Percentiles rank a stretch among this genome's conserved stretches.
Conservation (phyloP, 129 eudicot genomes). For the Smallanthus sonchifolius region DNA sequence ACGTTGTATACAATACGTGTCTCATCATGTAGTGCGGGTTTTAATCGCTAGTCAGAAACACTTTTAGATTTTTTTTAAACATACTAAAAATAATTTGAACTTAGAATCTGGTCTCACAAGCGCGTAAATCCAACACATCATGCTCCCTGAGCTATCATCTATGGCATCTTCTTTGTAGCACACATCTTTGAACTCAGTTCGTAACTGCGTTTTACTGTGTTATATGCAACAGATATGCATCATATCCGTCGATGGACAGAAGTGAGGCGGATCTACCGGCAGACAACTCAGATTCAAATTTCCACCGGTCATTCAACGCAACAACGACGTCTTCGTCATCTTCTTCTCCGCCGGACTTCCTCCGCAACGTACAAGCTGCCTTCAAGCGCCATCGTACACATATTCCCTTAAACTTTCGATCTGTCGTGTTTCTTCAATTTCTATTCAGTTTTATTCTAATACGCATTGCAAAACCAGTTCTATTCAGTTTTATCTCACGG, state of each 20-base stretch:
- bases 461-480: background rate
- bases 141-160: background rate
- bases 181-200: background rate
- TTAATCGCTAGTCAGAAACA: too few relatives aligned
- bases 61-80: too few relatives aligned
- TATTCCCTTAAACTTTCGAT: background rate
- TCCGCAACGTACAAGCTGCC: conserved; percentile 78
- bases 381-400: conserved; percentile 77
- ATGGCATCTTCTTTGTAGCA: background rate
- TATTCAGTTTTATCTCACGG: background rate
- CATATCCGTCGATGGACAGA: conserved; percentile 66
- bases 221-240: conserved; percentile 51
- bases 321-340: conserved; percentile 46
- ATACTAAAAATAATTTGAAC: background rate
- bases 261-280: conserved; percentile 54
- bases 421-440: background rate
- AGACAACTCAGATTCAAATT: conserved; percentile 32
- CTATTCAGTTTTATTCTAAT: background rate
- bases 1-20: too few relatives aligned
- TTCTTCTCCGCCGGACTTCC: conserved; percentile 59
- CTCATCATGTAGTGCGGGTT: too few relatives aligned
- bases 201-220: background rate
- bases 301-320: conserved; percentile 38
- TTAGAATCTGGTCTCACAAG: background rate
- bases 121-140: background rate